These are phyloP conservation scores for Rhododendron mucronatum DNA, from an alignment of 148 eudicot genomes.

Conservation along the genomic window DNA sequence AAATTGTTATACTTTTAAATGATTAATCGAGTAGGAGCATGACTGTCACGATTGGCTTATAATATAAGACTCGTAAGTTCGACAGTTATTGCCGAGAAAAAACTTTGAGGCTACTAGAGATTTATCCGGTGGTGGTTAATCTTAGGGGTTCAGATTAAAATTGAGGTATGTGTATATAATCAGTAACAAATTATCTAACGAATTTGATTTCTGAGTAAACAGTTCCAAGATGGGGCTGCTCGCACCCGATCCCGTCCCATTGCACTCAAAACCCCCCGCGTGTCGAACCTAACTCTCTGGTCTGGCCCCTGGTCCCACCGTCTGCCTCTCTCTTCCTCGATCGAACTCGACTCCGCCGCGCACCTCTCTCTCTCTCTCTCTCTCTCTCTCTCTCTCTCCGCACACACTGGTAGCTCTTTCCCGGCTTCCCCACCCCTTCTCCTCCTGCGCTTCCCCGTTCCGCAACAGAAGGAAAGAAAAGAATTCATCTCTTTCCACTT, in stretches of 20 bases:
- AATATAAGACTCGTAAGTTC: no score
- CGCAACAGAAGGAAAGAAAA: neutral
- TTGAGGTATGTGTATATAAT: no score
- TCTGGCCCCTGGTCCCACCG: neutral
- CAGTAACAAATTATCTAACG: no score
- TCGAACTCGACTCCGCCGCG: neutral
- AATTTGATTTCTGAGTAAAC: no score
- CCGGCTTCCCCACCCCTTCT: neutral
- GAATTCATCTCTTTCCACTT: neutral
- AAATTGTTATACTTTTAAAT: no score
- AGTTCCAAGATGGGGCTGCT: neutral
- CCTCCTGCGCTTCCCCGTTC: neutral
- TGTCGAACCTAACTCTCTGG: neutral
- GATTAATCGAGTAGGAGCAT: no score
- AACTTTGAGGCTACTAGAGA: no score
- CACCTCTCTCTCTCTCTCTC: neutral
- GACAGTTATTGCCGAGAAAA: no score
- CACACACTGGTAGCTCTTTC: neutral
- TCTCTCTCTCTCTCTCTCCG: neutral
- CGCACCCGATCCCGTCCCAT: neutral
- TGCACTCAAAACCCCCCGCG: neutral
- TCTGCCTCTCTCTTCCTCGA: neutral
- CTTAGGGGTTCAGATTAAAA: no score
- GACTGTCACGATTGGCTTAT: no score
- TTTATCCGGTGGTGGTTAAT: no score